phyloP scores from a whole-genome alignment of 108 stramenopile genomes.

The Nitzschia putrida region DNA sequence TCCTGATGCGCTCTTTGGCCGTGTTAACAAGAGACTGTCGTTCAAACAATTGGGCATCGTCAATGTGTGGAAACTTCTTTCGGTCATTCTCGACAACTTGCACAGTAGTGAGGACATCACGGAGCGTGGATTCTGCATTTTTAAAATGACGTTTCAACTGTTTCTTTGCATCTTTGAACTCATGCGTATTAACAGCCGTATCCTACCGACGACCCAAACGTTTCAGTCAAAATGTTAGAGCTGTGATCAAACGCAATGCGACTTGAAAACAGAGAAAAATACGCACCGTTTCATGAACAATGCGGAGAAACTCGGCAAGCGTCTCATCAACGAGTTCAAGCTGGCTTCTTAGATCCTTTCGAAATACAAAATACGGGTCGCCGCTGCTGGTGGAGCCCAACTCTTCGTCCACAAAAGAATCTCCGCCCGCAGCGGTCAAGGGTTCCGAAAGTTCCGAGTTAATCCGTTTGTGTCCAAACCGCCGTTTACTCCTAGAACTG shows the following conservation, averaged over 20 bases:
- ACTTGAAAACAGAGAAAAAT: not conserved
- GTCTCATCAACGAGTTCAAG: constrained; percentile 61
- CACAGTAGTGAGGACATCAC: constrained; percentile 71
- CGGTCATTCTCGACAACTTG: constrained; percentile 64
- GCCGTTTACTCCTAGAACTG: constrained; percentile 22
- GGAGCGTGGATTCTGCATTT: constrained; percentile 68
- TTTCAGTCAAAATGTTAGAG: not conserved
- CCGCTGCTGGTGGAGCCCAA: constrained; percentile 9
- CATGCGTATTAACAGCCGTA: constrained; percentile 70
- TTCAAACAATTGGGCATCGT: constrained; percentile 57
- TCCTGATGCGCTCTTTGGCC: constrained; percentile 50
- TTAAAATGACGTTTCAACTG: constrained; percentile 75
- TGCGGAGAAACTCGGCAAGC: constrained; percentile 53
- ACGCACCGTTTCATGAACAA: constrained; percentile 72
- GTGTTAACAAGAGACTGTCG: constrained; percentile 59
- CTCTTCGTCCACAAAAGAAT: constrained; percentile 25
- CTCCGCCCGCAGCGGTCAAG: constrained; percentile 10
- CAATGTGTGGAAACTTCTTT: constrained; percentile 68
- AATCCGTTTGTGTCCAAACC: constrained; percentile 30
- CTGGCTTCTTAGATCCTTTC: constrained; percentile 64
- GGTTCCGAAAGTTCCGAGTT: constrained; percentile 45
- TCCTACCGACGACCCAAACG: constrained; percentile 38
- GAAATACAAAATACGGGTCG: constrained; percentile 83
- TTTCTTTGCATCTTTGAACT: constrained; percentile 73
- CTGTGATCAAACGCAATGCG: not conserved